Percentiles rank a stretch among this genome's conserved stretches.
These are phyloP conservation scores for Alternaria longipes DNA, from an alignment of 2,329 filamentous ascomycete genomes.

Conservation along the genomic window DNA sequence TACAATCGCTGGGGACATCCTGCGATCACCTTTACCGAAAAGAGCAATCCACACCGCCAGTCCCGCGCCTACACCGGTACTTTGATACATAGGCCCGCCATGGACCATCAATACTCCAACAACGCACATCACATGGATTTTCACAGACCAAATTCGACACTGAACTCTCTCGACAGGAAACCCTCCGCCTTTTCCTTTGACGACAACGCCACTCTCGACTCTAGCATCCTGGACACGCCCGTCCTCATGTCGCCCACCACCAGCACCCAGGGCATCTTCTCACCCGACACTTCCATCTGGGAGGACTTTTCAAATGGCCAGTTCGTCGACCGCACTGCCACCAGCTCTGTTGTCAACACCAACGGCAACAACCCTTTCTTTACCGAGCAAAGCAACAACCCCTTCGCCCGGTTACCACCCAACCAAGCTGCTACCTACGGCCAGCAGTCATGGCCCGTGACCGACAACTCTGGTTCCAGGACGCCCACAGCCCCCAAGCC, in stretches of 20 bases:
- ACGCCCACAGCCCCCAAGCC: slow-evolving; percentile 78
- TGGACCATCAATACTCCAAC: slow-evolving; percentile 45
- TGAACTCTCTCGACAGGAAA: slow-evolving; percentile 50
- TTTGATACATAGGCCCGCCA: slow-evolving; percentile 52
- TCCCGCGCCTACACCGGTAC: slow-evolving; percentile 51
- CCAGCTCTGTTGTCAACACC: slow-evolving; percentile 50
- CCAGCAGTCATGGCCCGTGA: slow-evolving; percentile 67
- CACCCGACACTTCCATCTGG: slow-evolving; percentile 60
- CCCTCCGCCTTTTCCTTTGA: slow-evolving; percentile 57
- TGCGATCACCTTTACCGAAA: slow-evolving; percentile 44
- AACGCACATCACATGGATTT: slow-evolving; percentile 48
- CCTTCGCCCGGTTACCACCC: slow-evolving; percentile 70
- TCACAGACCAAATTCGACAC: slow-evolving; percentile 49
- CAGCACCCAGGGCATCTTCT: slow-evolving; percentile 60
- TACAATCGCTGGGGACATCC: slow-evolving; percentile 24
- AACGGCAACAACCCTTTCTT: slow-evolving; percentile 61
- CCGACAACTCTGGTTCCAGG: slow-evolving; percentile 73
- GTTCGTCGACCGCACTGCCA: slow-evolving; percentile 50
- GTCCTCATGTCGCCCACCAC: slow-evolving; percentile 61
- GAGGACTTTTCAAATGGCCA: slow-evolving; percentile 57
- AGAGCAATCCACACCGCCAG: slow-evolving; percentile 52
- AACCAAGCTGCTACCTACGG: slow-evolving; percentile 58
- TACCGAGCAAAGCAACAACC: slow-evolving; percentile 60
- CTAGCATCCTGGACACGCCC: slow-evolving; percentile 51
- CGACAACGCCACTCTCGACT: slow-evolving; percentile 63